Base-by-base conservation (phyloP, 495 filamentous ascomycete genomes). In the Trypethelium eluteriae region DNA sequence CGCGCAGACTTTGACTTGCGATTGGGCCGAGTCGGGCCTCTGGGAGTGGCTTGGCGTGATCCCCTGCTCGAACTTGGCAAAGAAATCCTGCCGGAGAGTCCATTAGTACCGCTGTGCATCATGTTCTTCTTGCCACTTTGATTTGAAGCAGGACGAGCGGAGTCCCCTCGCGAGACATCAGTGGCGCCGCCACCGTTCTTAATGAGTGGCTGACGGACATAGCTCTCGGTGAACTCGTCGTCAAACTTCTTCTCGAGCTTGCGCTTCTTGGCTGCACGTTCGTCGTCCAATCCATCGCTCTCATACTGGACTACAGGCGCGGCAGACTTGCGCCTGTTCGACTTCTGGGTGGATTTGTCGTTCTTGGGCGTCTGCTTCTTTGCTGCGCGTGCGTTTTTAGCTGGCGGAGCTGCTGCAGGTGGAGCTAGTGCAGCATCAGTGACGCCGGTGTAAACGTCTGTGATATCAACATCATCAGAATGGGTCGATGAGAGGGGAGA, bases 1-100 rank as follows among this genome's bases (percentile, higher is more conserved):
- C 85, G 82, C 66, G 86, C 79, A 65, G 83, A 80, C 69, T 83
- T 82, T 18, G 76, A 70, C 70, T 80, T 84, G 32, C 53, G 53
- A 7, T 9, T 32, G 1, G 53, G n/a, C 7, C 82, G 81, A 49
- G 69, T 72, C 41, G 78, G 72, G 12, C 70, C 50, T 1, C 35
- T 39, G n/a, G 72, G 72, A 32, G 72, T 72, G 39, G 61, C 62
- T 64, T 69, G 35, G 18, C 72, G 63, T 39, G 70, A 71, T 5
- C 53, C 7, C 36, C 53, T 25, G 25, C 25, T 25, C 25, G 25
- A 25, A 25, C 25, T 25, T 25, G 25, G 25, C 25, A 25, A 25
- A 25, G 25, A 25, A 25, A 25, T 25, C 25, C 25, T 25, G 25
- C 25, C 25, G 25, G 25, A 25, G 25, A 25, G 25, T 25, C 25